Percentiles rank a stretch among this genome's conserved stretches.
phyloP scores from a whole-genome alignment of 2,329 filamentous ascomycete species.

The Simplicillium sp. region DNA sequence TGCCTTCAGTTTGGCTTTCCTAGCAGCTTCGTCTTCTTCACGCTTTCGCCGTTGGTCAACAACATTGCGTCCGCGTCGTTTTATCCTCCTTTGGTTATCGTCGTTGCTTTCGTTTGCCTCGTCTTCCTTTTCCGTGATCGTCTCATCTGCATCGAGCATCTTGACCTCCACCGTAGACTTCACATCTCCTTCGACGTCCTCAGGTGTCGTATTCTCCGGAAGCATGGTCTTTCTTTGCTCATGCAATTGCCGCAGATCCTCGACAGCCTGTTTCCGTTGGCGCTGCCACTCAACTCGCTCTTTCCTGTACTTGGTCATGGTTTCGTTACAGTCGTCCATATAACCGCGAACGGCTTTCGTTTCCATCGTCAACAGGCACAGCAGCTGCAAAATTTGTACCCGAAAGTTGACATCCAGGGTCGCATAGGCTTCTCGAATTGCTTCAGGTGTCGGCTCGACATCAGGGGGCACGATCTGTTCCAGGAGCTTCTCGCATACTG shows the following conservation, averaged over 20 bases:
- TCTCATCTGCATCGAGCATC: slow-evolving; percentile 55
- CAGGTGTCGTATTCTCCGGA: slow-evolving; percentile 62
- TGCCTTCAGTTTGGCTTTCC: slow-evolving; percentile 63
- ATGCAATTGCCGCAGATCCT: slow-evolving; percentile 62
- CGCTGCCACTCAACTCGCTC: slow-evolving; percentile 91
- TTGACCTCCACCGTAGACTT: slow-evolving; percentile 49
- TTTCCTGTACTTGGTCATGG: slow-evolving; percentile 91
- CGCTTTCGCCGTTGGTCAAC: slow-evolving; percentile 66
- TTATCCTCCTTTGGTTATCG: slow-evolving; percentile 43
- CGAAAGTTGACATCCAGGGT: slow-evolving; percentile 75
- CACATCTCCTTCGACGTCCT: slow-evolving; percentile 36
- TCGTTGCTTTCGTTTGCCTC: slow-evolving; percentile 62
- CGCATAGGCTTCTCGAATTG: slow-evolving; percentile 62
- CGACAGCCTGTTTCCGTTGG: slow-evolving; percentile 58
- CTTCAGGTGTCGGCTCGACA: slow-evolving; percentile 65
- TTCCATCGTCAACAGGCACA: slow-evolving; percentile 76
- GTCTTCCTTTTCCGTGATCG: slow-evolving; percentile 42
- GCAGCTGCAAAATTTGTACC: slow-evolving; percentile 69
- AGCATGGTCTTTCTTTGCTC: slow-evolving; percentile 64
- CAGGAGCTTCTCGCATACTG: slow-evolving; percentile 70
- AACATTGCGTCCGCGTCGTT: slow-evolving; percentile 47
- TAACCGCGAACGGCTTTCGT: slow-evolving; percentile 81
- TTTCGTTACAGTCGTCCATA: slow-evolving; percentile 84
- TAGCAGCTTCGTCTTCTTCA: slow-evolving; percentile 63
- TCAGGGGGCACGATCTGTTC: slow-evolving; percentile 72